Base-by-base conservation (phyloP, 2,329 filamentous ascomycete genomes). In the Apiospora arundinis region DNA sequence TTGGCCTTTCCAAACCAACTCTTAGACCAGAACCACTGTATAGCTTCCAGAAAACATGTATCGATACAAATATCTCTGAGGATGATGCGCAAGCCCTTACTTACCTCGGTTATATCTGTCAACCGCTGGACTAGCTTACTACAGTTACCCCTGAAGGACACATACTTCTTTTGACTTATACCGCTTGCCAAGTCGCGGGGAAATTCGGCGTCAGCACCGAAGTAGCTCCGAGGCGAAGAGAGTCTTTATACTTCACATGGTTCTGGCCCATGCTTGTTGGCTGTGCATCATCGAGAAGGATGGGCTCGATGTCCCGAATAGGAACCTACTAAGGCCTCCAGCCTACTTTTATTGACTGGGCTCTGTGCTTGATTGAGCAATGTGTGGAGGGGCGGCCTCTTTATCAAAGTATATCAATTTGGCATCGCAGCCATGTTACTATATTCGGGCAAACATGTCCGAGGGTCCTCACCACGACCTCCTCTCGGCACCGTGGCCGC, bases 371-470 rank as follows among this genome's bases (percentile, higher is more conserved):
- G 25, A 32, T 16, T 14, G 32, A 6, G 18, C 52, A 28, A 32
- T 52, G 9, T 16, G 12, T 12, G 52, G 12, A 21, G 2, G 16
- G 52, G 28, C 25, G 52, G 25, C 25, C 28, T 56, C 52, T 6
- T 32, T 63, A 63, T 63, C 32, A 28, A 37, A 63, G 28, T 21
- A 40, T 21, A 4, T n/a, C 11, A 28, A 37, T 18, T 28, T 63
- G 28, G 21, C 56, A 63, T 63, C 3, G 32, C 28, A 63, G 32
- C 8, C 28, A n/a, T 8, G 28, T 63, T 63, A n/a, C 56, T 18
- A 63, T 63, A 63, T 63, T 40, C 18, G 56, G 56, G 56, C 28
- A 63, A 32, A 63, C 18, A 21, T 21, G 56, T 37, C 56, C 56
- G 56, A 63, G 56, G 28, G 32, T 40, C 18, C 45, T 48, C 18